Evolutionary conservation across 208 protist species (phyloP).

Genomic region (Acanthamoeba quina): DNA sequence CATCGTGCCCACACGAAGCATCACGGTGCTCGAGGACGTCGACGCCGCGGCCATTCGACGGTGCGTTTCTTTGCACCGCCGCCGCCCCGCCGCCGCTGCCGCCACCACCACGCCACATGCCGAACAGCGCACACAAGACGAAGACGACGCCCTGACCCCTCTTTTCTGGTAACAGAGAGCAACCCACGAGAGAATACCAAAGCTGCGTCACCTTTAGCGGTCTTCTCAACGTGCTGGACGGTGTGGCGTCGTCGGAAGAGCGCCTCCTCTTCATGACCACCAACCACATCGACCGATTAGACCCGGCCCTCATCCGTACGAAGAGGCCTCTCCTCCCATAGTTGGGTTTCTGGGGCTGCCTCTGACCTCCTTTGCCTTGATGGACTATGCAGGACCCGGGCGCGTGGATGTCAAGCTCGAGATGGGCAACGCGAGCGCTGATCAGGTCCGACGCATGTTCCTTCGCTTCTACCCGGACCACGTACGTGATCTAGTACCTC

Average conservation of each 20-base stretch:
- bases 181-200: not conserved
- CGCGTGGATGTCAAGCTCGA: conserved; percentile 95
- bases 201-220: conserved; percentile 94
- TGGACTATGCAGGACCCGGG: conserved; percentile 89
- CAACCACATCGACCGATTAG: conserved; percentile 96
- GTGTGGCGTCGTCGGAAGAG: conserved; percentile 95
- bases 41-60: conserved; percentile 93
- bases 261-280: conserved; percentile 97
- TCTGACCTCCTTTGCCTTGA: not conserved
- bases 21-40: conserved; percentile 96
- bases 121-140: too few relatives aligned
- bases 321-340: not conserved
- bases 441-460: conserved; percentile 93
- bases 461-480: conserved; percentile 89
- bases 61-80: not conserved
- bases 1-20: conserved; percentile 90
- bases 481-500: not conserved
- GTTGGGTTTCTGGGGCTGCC: too few relatives aligned
- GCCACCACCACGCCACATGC: too few relatives aligned
- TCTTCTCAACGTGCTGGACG: conserved; percentile 97
- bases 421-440: conserved; percentile 88
- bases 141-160: not conserved
- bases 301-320: conserved; percentile 95
- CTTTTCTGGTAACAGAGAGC: not conserved
- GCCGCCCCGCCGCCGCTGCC: too few relatives aligned